A percentile compares a stretch with the other conserved stretches of the same genome.
Evolutionary conservation across 176 grass and related monocot species (phyloP).

Genomic region (Pharus latifolius): DNA sequence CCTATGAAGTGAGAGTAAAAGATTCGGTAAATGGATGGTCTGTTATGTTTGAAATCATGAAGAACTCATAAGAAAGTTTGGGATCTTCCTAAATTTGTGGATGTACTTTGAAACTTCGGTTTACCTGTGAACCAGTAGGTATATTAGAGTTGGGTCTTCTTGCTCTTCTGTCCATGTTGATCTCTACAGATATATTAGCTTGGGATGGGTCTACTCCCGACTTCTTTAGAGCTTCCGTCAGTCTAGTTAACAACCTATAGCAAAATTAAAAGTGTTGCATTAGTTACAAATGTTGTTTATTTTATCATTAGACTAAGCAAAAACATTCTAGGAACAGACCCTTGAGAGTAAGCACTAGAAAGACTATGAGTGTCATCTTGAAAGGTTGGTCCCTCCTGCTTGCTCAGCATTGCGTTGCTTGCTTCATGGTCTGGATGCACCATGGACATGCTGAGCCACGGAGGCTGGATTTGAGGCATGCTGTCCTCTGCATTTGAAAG

Average conservation of each 20-base stretch:
- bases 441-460: constrained; percentile 42
- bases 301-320: neutral
- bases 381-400: constrained; percentile 12
- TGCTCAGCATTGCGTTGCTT: constrained; percentile 3
- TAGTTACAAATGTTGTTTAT: neutral
- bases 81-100: neutral
- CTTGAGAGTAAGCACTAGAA: constrained; percentile 62
- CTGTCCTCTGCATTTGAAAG: constrained; percentile 22
- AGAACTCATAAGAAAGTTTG: neutral
- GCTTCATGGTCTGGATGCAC: constrained; percentile 7
- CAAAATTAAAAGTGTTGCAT: neutral
- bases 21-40: neutral
- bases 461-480: constrained; percentile 12
- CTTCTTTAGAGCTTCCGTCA: constrained; percentile 44
- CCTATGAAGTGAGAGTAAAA: constrained; percentile 15
- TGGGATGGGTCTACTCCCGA: constrained; percentile 64
- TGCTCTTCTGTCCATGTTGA: constrained; percentile 35
- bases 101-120: neutral
- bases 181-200: constrained; percentile 56
- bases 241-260: constrained; percentile 36
- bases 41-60: neutral
- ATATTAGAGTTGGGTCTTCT: neutral
- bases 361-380: constrained; percentile 13
- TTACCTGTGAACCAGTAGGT: constrained; percentile 33
- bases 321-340: constrained; percentile 13